These are phyloP conservation scores for Hypoxylon subgilvum DNA, from an alignment of 495 filamentous ascomycete genomes.

Conservation along the genomic window DNA sequence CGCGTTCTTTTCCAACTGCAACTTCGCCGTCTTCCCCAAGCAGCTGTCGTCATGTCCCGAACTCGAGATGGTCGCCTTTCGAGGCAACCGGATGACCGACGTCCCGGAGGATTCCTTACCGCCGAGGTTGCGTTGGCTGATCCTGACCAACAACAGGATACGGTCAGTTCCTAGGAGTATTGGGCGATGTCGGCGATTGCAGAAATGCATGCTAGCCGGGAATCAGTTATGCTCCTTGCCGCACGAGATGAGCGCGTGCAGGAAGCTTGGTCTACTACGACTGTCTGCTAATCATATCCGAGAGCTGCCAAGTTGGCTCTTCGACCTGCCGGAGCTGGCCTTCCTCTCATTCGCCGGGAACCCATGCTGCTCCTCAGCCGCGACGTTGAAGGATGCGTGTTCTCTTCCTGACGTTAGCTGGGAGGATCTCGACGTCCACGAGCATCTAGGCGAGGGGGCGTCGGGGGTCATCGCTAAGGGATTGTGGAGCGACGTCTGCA, in stretches of 20 bases:
- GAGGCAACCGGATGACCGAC: constrained; percentile 49
- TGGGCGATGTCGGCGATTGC: constrained; percentile 45
- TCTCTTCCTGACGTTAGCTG: constrained; percentile 47
- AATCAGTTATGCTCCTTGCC: constrained; percentile 48
- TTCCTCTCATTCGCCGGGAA: constrained; percentile 56
- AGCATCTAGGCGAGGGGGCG: constrained; percentile 45
- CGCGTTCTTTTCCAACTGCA: constrained; percentile 53
- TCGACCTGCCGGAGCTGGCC: constrained; percentile 50
- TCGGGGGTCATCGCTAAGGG: constrained; percentile 49
- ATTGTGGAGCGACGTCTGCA: constrained; percentile 37
- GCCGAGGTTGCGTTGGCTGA: constrained; percentile 50
- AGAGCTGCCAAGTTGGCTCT: constrained; percentile 48
- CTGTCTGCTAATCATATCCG: constrained; percentile 49
- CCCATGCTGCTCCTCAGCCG: constrained; percentile 41
- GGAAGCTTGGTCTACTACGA: constrained; percentile 49
- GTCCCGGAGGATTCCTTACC: constrained; percentile 52
- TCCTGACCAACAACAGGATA: constrained; percentile 52
- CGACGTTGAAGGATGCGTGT: constrained; percentile 22
- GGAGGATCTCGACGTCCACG: constrained; percentile 44
- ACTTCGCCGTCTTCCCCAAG: constrained; percentile 50
- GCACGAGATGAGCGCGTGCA: constrained; percentile 47
- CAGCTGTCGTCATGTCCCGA: constrained; percentile 47
- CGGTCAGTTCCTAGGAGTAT: constrained; percentile 46
- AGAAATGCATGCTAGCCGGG: constrained; percentile 54
- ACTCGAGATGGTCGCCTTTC: constrained; percentile 55